phyloP scores from a whole-genome alignment of 2,329 filamentous ascomycete genomes.

The Immersiporthe knoxdaviesiana region DNA sequence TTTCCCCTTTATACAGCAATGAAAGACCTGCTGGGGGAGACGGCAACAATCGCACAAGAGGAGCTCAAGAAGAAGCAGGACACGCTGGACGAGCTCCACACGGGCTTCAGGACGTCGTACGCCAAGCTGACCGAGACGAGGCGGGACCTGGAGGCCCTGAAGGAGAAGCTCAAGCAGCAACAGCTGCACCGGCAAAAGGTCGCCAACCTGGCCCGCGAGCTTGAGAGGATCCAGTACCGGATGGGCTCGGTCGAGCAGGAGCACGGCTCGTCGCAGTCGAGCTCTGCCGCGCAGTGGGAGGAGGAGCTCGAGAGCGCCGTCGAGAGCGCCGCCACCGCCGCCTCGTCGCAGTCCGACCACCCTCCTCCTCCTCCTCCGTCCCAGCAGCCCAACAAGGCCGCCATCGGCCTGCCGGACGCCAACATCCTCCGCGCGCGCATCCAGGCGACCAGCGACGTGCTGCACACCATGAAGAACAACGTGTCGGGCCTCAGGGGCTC shows the following conservation, averaged over 20 bases:
- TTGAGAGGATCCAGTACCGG: constrained; percentile 68
- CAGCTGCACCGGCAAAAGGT: constrained; percentile 72
- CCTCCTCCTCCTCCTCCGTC: constrained; percentile 28
- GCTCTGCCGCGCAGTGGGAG: constrained; percentile 56
- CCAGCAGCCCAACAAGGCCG: constrained; percentile 45
- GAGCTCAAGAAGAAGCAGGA: constrained; percentile 85
- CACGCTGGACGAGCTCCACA: constrained; percentile 79
- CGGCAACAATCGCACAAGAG: constrained; percentile 76
- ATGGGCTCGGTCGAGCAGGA: constrained; percentile 52
- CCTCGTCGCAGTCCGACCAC: constrained; percentile 43
- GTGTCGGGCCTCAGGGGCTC: constrained; percentile 74
- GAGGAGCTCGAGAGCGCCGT: constrained; percentile 55
- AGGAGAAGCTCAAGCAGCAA: constrained; percentile 66
- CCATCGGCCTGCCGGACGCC: constrained; percentile 57
- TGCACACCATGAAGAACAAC: constrained; percentile 67
- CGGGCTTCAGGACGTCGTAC: constrained; percentile 78
- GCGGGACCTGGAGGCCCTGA: constrained; percentile 71
- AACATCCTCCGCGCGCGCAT: constrained; percentile 68
- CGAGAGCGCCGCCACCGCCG: constrained; percentile 46
- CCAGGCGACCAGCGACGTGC: constrained; percentile 71
- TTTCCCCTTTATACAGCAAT: constrained; percentile 65
- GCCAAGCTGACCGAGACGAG: constrained; percentile 77
- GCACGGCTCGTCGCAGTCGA: constrained; percentile 49
- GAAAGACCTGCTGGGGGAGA: constrained; percentile 78
- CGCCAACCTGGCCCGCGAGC: constrained; percentile 74